These are phyloP conservation scores for Tolypocladium tundrense DNA, from an alignment of 2,329 filamentous ascomycete species.

Conservation along the genomic window DNA sequence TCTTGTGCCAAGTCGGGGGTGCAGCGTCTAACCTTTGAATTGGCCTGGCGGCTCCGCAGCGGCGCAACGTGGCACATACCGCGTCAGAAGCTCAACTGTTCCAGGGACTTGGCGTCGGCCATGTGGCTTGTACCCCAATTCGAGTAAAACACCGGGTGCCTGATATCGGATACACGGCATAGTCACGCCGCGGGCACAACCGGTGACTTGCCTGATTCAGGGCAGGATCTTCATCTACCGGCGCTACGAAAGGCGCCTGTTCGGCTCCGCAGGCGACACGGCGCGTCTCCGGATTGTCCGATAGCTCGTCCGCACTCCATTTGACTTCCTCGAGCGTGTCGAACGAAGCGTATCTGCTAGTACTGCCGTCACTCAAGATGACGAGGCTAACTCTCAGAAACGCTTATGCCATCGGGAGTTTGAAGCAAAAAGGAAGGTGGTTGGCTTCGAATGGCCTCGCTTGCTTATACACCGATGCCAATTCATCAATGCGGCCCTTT, in stretches of 20 bases:
- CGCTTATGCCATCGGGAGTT: background rate
- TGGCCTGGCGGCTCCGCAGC: background rate
- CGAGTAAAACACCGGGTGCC: background rate
- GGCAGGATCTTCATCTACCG: background rate
- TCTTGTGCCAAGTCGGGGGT: background rate
- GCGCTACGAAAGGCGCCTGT: background rate
- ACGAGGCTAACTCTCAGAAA: too few relatives aligned
- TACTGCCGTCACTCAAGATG: background rate
- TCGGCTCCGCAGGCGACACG: background rate
- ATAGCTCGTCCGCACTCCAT: background rate
- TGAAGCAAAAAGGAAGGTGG: background rate
- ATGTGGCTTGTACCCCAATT: background rate
- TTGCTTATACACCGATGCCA: background rate
- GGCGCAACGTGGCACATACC: background rate
- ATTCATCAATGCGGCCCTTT: background rate
- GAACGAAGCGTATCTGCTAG: background rate
- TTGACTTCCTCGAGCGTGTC: background rate
- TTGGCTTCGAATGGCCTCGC: background rate
- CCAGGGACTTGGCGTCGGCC: too few relatives aligned
- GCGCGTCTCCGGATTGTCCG: background rate
- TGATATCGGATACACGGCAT: background rate
- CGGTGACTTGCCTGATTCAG: background rate
- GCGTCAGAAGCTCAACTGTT: background rate
- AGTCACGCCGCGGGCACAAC: background rate
- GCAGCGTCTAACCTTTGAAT: background rate